phyloP scores from a whole-genome alignment of 345 rosid species.

The Eucalyptus caleyi region DNA sequence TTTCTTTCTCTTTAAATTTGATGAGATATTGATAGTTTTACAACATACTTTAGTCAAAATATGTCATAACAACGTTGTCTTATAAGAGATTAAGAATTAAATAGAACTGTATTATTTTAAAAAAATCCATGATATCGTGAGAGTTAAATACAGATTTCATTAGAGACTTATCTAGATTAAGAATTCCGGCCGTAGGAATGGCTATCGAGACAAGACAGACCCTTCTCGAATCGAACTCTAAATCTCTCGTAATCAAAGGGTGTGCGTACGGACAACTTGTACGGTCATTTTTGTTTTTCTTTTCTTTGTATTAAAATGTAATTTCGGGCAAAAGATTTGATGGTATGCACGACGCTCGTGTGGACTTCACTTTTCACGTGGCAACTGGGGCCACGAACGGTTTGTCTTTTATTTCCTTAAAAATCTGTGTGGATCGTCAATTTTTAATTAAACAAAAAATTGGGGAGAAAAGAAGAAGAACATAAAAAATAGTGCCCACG shows the following conservation, averaged over 20 bases:
- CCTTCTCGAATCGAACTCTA: background rate
- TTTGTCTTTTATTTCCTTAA: background rate
- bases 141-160: background rate
- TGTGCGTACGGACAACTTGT: background rate
- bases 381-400: background rate
- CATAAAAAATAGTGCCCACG: background rate
- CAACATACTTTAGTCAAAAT: background rate
- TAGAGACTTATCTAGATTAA: background rate
- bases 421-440: background rate
- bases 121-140: background rate
- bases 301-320: background rate
- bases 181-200: background rate
- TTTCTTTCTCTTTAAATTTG: background rate
- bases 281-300: background rate
- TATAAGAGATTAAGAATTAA: background rate
- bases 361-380: background rate
- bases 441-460: background rate
- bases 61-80: rapidly evolving
- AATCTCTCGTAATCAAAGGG: background rate
- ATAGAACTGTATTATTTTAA: rapidly evolving
- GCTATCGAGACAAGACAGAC: background rate
- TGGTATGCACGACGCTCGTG: background rate
- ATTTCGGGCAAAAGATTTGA: background rate
- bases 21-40: background rate
- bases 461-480: background rate